Base-by-base conservation (phyloP, 257 asterid genomes). In the Fraxinus anomala region DNA sequence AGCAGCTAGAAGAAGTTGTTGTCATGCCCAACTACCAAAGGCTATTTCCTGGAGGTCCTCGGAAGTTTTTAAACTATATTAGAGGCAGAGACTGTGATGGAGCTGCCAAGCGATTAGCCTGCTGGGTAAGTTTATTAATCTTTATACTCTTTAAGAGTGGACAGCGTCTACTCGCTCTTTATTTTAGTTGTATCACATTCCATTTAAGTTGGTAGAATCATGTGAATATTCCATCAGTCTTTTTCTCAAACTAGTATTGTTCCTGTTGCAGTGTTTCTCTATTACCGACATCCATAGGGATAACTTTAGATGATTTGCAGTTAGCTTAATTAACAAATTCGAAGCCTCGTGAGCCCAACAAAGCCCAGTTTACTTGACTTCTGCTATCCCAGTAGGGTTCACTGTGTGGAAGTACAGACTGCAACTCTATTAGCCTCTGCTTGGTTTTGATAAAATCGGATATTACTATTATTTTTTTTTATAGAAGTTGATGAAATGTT, bases 11-110 rank as follows among this genome's bases (percentile, higher is more conserved):
- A 82, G 96, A 94, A 86, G 98, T 93, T 1, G 99, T 94, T 3
- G 99, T 96, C 82, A 96, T 96, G 97, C 99, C 99, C 76, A 96
- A 96, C 84, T 96, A 96, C 95, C 93, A 96, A 73, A 78, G 99
- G 8, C 73, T 96, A 72, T 96, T 93, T 68, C 99, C 99, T 0
- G 96, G 92, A 56, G 99, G 99, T 39, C 99, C 99, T 56, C 90
- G 97, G 36, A 96, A 96, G 75, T 83, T 96, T 81, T 87, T 94
- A 11, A 96, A 91, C 82, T 92, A 87, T 75, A 89, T 96, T 39
- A 81, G 98, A 82, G 99, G 99, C 81, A 79, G 86, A 82, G 97
- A 96, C 81, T 96, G 99, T 44, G 96, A 96, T 59, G 97, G 98
- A 36, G 96, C 99, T 51, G 97, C 99, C 36, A 96, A 96, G 80